Conservation (phyloP, 768 basidiomycete genomes). For the Rhizopogon vulgaris region DNA sequence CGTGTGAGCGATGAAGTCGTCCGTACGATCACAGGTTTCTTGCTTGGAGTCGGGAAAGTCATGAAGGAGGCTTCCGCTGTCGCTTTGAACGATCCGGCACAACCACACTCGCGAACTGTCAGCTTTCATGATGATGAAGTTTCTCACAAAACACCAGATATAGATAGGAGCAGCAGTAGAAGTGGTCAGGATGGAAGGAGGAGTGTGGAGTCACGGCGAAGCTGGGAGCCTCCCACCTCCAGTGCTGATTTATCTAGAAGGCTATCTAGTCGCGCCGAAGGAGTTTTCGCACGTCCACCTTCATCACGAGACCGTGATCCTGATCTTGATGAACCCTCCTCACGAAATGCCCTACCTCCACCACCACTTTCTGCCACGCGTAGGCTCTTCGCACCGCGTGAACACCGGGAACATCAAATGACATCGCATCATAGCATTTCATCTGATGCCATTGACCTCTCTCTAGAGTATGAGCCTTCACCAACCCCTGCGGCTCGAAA, state of each 20-base stretch:
- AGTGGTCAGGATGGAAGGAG: conserved; percentile 51
- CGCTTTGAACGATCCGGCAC: conserved; percentile 25
- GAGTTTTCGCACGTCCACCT: conserved; percentile 16
- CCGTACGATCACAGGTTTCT: conserved; percentile 65
- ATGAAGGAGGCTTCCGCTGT: conserved; percentile 46
- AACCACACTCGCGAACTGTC: conserved; percentile 42
- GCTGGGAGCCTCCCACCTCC: conserved; percentile 34
- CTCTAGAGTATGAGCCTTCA: conserved; percentile 37
- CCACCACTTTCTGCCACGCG: conserved; percentile 34
- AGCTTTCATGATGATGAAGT: conserved; percentile 50
- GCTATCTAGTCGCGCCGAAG: conserved; percentile 20
- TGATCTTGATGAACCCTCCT: conserved; percentile 21
- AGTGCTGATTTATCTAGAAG: conserved; percentile 21
- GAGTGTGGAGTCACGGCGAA: conserved; percentile 43
- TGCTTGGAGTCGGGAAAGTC: conserved; percentile 69
- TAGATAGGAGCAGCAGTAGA: conserved; percentile 34
- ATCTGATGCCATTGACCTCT: conserved; percentile 23
- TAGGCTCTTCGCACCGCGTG: conserved; percentile 52
- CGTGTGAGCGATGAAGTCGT: conserved; percentile 76
- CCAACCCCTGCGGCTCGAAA: conserved; percentile 38
- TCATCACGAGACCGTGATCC: conserved; percentile 19
- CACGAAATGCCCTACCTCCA: conserved; percentile 15
- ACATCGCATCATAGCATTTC: conserved; percentile 12
- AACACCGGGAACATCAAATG: conserved; percentile 41
- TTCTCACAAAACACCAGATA: conserved; percentile 29